Evolutionary conservation across 2,329 filamentous ascomycete species (phyloP), one percentile per base, ranked within the genome.

Genomic region (Monilinia polystroma): DNA sequence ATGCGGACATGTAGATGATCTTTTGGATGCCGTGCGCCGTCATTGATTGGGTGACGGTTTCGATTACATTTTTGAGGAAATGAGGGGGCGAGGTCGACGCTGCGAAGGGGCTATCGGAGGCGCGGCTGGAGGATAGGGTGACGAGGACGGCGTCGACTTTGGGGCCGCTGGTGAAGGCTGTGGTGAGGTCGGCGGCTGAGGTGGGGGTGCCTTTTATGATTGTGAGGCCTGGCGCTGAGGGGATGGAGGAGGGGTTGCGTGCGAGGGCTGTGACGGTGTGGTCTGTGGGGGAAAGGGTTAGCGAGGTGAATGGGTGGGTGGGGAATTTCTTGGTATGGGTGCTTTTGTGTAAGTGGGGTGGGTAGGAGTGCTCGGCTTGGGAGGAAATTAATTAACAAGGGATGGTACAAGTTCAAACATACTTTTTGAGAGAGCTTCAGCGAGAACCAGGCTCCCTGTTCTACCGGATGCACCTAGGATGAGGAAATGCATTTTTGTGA

Each of bases 1-100:
- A 80, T 1, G 81, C 80, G 16, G 81, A 83, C 74, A 86, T 79
- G 58, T 83, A 76, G 35, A 85, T 77, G 2, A 85, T 70, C 63
- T 82, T 84, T 10, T 38, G 49, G 12, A 72, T 67, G 0, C 73
- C 73, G 58, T 76, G 75, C 23, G 76, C 73, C 62, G 78, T 75
- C 78, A 81, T 81, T 4, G 73, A 75, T 0, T 74, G 75, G 0
- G 58, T 38, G 0, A 53, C 26, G n/a, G 51, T 66, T 1, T 26
- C n/a, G 16, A 62, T 10, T 5, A 26, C 43, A 7, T 62, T 62
- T 4, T 62, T 32, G n/a, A 66, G 64, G 49, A 66, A 66, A 26
- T 62, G 32, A 4, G 56, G 38, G 5, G 56, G 26, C 1, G 56
- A 62, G 1, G 56, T 66, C 3, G 64, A 66, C 3, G 78, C 76